Base-by-base conservation (phyloP, 2,329 filamentous ascomycete genomes). In the Claviceps paspali region DNA sequence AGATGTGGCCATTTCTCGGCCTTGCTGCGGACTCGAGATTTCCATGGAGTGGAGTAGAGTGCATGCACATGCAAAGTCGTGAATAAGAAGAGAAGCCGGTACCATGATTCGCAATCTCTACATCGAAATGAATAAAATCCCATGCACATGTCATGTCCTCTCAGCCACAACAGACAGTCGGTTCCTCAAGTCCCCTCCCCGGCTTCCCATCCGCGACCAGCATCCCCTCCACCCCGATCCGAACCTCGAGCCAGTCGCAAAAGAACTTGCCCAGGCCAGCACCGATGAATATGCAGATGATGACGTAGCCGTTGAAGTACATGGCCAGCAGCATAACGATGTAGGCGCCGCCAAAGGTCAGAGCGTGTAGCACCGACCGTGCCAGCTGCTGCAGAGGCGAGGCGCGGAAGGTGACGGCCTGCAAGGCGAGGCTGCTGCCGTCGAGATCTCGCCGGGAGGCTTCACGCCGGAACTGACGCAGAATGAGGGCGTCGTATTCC, bases 281-380 rank as follows among this genome's bases (percentile, higher is more conserved):
- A 4, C 67, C 67, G 29, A 70, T 49, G 41, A 88, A 72, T 50
- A 88, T 82, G 47, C 74, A 82, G 41, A 88, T 79, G 52, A 88
- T 83, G 43, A 88, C 69, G 55, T 82, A 88, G 23, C 77, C 72
- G 47, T 73, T 73, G 50, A 68, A 74, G 52, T 72, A 71, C 68
- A 74, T 74, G 45, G 67, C 67, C 6, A 63, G 57, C 61, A 79
- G 55, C 82, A 88, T 88, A 49, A 87, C 57, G 44, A 87, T 73
- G 54, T 87, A 88, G 2, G 80, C 82, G 3, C 83, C 69, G 0
- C 71, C 77, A 49, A 87, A 83, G 36, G 82, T 79, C 6, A 73
- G 36, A 54, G 76, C 76, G 48, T 87, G 79, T 21, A 87, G 54
- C 5, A 76, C 43, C 0, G 81, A 73, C 4, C 82, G 69, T 5